Conservation (phyloP, 2,329 filamentous ascomycete species). For the Penicillium glabrum region DNA sequence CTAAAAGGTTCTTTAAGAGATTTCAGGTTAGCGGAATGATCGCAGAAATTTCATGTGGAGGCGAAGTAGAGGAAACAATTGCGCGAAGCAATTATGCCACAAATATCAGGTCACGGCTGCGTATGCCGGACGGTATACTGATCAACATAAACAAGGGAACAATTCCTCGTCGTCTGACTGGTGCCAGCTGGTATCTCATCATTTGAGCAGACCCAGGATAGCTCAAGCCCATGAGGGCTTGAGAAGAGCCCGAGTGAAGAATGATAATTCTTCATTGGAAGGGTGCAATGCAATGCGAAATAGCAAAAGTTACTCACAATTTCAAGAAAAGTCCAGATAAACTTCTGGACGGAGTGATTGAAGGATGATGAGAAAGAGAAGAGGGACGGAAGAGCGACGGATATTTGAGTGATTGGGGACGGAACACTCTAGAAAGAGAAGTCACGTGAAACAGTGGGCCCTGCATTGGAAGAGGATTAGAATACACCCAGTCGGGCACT, state of each 20-base stretch:
- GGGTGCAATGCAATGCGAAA: constrained; percentile 1
- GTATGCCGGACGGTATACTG: constrained; percentile 55
- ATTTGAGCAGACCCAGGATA: constrained; percentile 31
- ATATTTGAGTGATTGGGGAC: constrained; percentile 26
- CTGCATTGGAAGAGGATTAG: background rate
- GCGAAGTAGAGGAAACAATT: constrained; percentile 5
- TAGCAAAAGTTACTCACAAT: constrained; percentile 18
- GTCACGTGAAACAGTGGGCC: constrained; percentile 20
- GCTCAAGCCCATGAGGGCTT: background rate
- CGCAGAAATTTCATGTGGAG: constrained; percentile 4
- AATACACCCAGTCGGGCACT: no score
- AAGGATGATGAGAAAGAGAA: constrained; percentile 7
- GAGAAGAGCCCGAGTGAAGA: background rate
- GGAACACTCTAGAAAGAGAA: constrained; percentile 41
- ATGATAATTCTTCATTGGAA: background rate
- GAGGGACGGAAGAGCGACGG: constrained; percentile 16
- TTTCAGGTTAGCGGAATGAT: constrained; percentile 21
- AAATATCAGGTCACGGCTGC: constrained; percentile 37
- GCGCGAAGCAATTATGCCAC: constrained; percentile 13
- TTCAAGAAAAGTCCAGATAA: constrained; percentile 7
- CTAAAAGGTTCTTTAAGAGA: constrained; percentile 40
- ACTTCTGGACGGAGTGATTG: constrained; percentile 4
- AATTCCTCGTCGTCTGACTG: constrained; percentile 60
- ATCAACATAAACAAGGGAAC: constrained; percentile 58
- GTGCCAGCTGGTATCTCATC: constrained; percentile 66